Evolutionary conservation across 352 stramenopile species (phyloP), one percentile per base, ranked within the genome.

Genomic region (Pythium pectinolyticum): DNA sequence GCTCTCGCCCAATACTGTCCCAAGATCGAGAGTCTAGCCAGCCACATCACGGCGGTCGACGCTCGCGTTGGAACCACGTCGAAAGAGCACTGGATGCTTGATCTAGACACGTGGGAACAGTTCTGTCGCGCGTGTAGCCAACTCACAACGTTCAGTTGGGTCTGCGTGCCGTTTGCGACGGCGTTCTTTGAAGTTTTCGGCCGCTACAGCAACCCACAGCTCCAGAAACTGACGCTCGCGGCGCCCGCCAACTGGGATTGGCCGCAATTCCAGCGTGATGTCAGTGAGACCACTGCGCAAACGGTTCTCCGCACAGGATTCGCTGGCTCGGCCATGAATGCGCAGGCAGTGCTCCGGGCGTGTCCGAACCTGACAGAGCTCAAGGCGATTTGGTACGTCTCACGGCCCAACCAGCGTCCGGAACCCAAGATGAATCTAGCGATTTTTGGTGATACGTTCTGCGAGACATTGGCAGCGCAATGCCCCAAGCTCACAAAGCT

Each of bases 141-240:
- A 6, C 50, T 70, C 15, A 51, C 7, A 1, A 19, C 32, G 32
- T 70, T 65, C 28, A 17, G 66, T 35, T 70, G 55, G 55, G 49
- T 58, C 15, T n/a, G 24, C 27, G 55, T 50, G 31, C 63, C 56
- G 14, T 63, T 54, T 40, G 46, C 57, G 32, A 66, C 56, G 3
- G 0, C 9, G n/a, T 70, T 70, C 43, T 66, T 70, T 25, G 48
- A 61, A 41, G 48, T 66, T 12, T 70, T 70, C 41, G 63, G 63
- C 7, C 37, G 55, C 4, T 30, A 48, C 43, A 28, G 10, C n/a
- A 70, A 66, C 35, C 63, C 51, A 11, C 28, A 66, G 31, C 63
- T 70, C n/a, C 40, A 46, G 25, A 39, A 14, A 6, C 34, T 70
- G 19, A 58, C 51, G 27, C 25, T 70, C 11, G 10, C 24, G 37